Evolutionary conservation across 495 filamentous ascomycete species (phyloP), one percentile per base, ranked within the genome.

Genomic region (Podospora sp.): DNA sequence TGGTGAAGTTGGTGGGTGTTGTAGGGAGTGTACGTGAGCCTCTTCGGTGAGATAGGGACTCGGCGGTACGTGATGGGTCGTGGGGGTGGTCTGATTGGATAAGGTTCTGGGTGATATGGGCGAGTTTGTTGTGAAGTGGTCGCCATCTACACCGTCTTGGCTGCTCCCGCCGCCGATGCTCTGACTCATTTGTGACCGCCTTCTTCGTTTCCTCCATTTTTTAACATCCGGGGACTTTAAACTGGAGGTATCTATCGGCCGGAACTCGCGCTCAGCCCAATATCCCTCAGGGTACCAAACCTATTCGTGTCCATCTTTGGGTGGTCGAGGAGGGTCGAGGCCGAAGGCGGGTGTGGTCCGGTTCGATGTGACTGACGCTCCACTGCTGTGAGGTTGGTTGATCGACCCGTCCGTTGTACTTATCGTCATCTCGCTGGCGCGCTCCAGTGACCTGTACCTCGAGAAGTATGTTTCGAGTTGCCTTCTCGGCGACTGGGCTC

Each of bases 281-380:
- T 83, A 85, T 7, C 84, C 84, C 46, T 81, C 80, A 0, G 84
- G 83, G 69, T 82, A 85, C 84, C 83, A 86, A 11, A 86, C 83
- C 84, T 80, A 86, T 73, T 86, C 84, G 61, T 73, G 75, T 1
- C 84, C 82, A 9, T 82, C 77, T 59, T 70, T 82, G 56, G 84
- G 70, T 0, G 82, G 80, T 9, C 84, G 77, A 26, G 84, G 84
- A 7, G 84, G 84, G 57, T 86, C 83, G 26, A 74, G 57, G 16
- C 67, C 69, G 61, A 35, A 67, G 29, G 51, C 40, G 12, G 16
- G 7, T 33, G 12, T 62, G 26, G 16, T 40, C 18, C 57, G 25
- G n/a, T 25, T 60, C 26, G 57, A 60, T 60, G 52, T 26, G 52
- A 60, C 4, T 21, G 57, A 60, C 8, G 20, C 20, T 9, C 57